Evolutionary conservation across 257 asterid genomes (phyloP).

Genomic region (Coffea eugenioides): DNA sequence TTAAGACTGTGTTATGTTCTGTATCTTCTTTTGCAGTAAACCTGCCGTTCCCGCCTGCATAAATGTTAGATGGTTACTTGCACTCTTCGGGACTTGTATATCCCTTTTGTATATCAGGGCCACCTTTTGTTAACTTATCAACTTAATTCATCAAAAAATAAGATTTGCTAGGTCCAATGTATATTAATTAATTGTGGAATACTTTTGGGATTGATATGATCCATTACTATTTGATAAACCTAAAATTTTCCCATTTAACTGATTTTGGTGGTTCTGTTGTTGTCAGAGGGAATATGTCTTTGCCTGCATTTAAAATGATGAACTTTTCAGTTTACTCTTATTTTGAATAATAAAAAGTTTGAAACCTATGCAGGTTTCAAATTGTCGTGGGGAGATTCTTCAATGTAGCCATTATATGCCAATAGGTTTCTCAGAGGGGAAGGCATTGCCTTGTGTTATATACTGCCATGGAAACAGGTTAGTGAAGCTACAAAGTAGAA

Average conservation of each 20-base stretch:
- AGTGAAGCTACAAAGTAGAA: slow-evolving; percentile 13
- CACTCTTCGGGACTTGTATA: not conserved
- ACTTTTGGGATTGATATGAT: not conserved
- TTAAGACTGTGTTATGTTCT: not conserved
- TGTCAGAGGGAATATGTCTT: not conserved
- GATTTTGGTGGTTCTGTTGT: not conserved
- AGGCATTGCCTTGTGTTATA: slow-evolving; percentile 76
- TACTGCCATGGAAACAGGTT: slow-evolving; percentile 98
- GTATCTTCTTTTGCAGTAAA: not conserved
- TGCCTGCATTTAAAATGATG: not conserved
- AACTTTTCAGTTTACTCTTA: not conserved
- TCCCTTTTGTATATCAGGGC: not conserved
- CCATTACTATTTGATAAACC: not conserved
- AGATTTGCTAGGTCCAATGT: not conserved
- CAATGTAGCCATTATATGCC: slow-evolving; percentile 95
- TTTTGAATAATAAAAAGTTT: slow-evolving; percentile 16
- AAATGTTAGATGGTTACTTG: too few species aligned
- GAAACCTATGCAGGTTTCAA: slow-evolving; percentile 56
- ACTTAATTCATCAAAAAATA: not conserved
- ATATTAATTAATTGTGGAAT: not conserved
- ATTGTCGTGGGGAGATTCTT: slow-evolving; percentile 75
- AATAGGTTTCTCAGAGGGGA: slow-evolving; percentile 60
- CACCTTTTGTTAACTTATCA: not conserved
- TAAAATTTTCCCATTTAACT: not conserved
- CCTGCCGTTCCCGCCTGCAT: not conserved